Base-by-base conservation (phyloP, 768 basidiomycete species). In the Boletales sp. region DNA sequence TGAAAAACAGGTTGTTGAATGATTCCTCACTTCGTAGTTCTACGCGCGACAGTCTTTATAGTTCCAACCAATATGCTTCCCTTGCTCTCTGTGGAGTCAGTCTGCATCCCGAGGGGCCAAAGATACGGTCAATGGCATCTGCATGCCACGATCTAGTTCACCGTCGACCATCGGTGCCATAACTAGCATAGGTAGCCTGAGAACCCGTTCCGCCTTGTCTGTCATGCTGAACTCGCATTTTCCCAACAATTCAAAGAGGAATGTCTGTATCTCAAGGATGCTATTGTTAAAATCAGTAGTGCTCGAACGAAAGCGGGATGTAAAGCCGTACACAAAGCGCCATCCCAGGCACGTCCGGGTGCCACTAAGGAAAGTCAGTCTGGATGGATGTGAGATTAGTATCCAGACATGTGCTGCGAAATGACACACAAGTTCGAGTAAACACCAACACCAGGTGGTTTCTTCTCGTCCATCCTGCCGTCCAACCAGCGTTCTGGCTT, bases 211-310 rank as follows among this genome's bases (percentile, higher is more conserved):
- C 6, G 60, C 31, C 31, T 59, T 59, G n/a, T 69, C 60, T 7
- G 70, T 68, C 41, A 60, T 51, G 15, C 56, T 56, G 55, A 83
- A 80, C 56, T 81, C 79, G 58, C 83, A 80, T 53, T 77, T 71
- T 35, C 71, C 64, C 32, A 84, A 57, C 15, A 83, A 63, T 54
- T 80, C 79, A 11, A 74, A 69, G n/a, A 83, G 54, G 66, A 84
- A 80, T 0, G 74, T 71, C 53, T 84, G 82, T 2, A 83, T 57
- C 57, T 84, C 80, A 18, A 73, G 54, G 4, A 81, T 52, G 2
- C 70, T 70, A n/a, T n/a, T n/a, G n/a, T n/a, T n/a, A n/a, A n/a
- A n/a, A n/a, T n/a, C n/a, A n/a, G n/a, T n/a, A n/a, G n/a, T 52
- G 2, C 70, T 70, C 18, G 14, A 12, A 10, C 6, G n/a, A 38